A percentile compares a stretch with the other conserved stretches of the same genome.
Evolutionary conservation across 1,139 yeast genomes (phyloP).

Genomic region (Geotrichum armillariae): DNA sequence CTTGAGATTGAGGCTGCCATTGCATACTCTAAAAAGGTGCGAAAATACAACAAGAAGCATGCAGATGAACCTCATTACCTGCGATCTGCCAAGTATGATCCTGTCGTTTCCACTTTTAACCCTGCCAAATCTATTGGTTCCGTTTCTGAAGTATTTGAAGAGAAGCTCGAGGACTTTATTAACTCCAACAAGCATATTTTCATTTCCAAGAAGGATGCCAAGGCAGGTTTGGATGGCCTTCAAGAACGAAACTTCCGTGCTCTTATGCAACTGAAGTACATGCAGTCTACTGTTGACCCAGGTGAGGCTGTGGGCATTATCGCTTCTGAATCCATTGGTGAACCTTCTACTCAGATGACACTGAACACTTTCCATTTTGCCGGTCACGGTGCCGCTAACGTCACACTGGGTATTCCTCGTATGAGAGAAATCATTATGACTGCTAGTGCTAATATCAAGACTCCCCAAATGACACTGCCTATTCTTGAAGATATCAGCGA

Average conservation of each 20-base stretch:
- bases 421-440: constrained; percentile 99
- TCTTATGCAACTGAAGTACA: constrained; percentile 95
- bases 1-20: constrained; percentile 82
- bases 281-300: constrained; percentile 92
- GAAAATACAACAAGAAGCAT: constrained; percentile 72
- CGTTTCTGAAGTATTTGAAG: constrained; percentile 87
- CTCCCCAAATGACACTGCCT: constrained; percentile 98
- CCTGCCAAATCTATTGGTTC: constrained; percentile 92
- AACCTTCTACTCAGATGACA: constrained; percentile 99
- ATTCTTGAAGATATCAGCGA: constrained; percentile 75
- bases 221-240: constrained; percentile 47
- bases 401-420: constrained; percentile 99
- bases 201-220: constrained; percentile 49
- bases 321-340: constrained; percentile 98
- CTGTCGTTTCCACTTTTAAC: constrained; percentile 79
- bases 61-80: constrained; percentile 60
- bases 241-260: constrained; percentile 91
- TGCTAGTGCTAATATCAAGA: constrained; percentile 90
- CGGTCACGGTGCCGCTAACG: constrained; percentile 99
- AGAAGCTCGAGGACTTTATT: constrained; percentile 70
- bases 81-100: constrained; percentile 74
- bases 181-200: constrained; percentile 50
- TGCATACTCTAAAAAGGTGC: constrained; percentile 76
- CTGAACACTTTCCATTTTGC: constrained; percentile 99
- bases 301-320: constrained; percentile 99